Evolutionary conservation across 192 early-diverging fungal genomes (phyloP), one percentile per base, ranked within the genome.

Genomic region (Gorgonomyces haynaldii): DNA sequence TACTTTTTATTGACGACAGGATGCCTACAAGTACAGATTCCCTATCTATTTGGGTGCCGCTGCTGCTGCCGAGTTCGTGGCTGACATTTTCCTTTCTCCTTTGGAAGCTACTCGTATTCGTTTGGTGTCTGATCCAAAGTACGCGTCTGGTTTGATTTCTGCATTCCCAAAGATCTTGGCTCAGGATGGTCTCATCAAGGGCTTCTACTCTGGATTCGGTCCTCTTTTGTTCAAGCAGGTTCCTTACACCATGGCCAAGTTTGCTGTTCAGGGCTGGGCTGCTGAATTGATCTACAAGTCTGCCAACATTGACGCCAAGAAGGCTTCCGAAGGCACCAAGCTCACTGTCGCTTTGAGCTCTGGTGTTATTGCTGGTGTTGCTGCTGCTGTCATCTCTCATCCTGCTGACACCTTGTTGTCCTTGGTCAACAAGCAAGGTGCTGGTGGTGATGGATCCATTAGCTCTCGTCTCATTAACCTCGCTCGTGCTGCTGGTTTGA

Each of bases 161-260:
- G 82, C 76, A 30, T 80, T 83, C 61, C 46, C 53, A 21, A 58
- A 69, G 27, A 72, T 84, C 54, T 42, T 72, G 25, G 65, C 53
- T 53, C 74, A 81, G 52, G 82, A 84, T 40, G 82, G 82, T 53
- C 48, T 80, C 43, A 25, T 73, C 35, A 58, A 64, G 25, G 82
- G 83, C 34, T 83, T 85, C 62, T 81, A 82, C 66, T 79, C 79
- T 60, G 83, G 83, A 37, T 83, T 85, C 53, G 81, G 77, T 27
- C 83, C 83, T 29, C 79, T 83, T 47, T 62, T 81, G 28, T 78
- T 80, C 66, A 83, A 77, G 65, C 83, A 85, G 59, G 67, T 85
- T 42, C 83, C 83, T 9, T 85, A 85, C 62, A 85, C 83, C 22
- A 79, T 85, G 74, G 72, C 83, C 60, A 85, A 85, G 67, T 85